These are phyloP conservation scores for Candida pseudoglaebosa DNA, from an alignment of 805 yeast genomes.

Conservation along the genomic window DNA sequence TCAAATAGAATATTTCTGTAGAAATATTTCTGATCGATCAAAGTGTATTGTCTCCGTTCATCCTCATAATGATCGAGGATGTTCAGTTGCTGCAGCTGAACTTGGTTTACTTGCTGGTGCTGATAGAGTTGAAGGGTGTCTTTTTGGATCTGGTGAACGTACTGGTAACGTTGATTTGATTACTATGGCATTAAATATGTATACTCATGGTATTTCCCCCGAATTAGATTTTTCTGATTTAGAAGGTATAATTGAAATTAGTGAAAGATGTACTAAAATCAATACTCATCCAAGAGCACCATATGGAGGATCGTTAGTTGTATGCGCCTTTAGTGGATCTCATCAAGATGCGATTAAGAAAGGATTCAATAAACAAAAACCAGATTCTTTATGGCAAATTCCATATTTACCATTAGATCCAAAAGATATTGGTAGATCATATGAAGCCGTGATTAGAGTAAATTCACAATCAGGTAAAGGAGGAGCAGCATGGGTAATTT, in stretches of 20 bases:
- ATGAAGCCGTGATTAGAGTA: conserved; percentile 79
- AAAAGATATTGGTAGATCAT: conserved; percentile 73
- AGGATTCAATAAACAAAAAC: conserved; percentile 51
- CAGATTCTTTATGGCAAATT: conserved; percentile 51
- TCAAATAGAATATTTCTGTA: conserved; percentile 72
- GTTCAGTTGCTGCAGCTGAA: conserved; percentile 82
- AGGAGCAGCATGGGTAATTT: conserved; percentile 80
- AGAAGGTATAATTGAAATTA: conserved; percentile 60
- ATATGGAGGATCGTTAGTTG: conserved; percentile 75
- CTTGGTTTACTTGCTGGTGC: conserved; percentile 79
- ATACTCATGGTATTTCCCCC: conserved; percentile 74
- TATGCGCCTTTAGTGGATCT: conserved; percentile 73
- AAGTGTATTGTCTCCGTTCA: conserved; percentile 68
- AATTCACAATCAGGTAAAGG: conserved; percentile 88
- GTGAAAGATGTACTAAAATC: conserved; percentile 74
- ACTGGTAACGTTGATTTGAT: conserved; percentile 80
- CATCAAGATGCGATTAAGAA: conserved; percentile 71
- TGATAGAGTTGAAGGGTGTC: conserved; percentile 80
- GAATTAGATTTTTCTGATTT: conserved; percentile 68
- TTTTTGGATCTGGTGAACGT: conserved; percentile 81
- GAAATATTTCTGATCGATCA: conserved; percentile 66
- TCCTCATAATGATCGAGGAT: conserved; percentile 78
- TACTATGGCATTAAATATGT: conserved; percentile 72
- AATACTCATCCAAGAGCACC: conserved; percentile 75
- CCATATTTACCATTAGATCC: conserved; percentile 83